Evolutionary conservation across 1,139 yeast genomes (phyloP), one percentile per base, ranked within the genome.

Genomic region (Sugiyamaella xylanicola): DNA sequence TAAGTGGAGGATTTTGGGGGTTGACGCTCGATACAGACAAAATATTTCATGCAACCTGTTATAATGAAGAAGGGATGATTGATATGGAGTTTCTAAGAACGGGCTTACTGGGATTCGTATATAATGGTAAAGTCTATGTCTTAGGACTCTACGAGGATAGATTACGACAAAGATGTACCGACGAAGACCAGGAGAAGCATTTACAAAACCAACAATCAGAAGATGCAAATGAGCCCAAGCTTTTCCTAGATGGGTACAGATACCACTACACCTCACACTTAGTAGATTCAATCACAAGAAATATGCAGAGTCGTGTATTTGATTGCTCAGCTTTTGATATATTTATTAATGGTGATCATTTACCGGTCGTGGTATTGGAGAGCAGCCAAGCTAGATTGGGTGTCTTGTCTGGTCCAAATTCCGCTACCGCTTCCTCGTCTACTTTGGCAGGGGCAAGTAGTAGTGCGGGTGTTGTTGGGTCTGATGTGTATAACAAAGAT

Each of bases 281-380:
- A 44, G 81, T 87, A 48, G 85, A 79, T 51, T 88, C 97, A 0
- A 75, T 93, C 55, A 95, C 93, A 25, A 78, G 91, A 59, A 87
- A 86, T 48, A 91, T 95, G 4, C 55, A 49, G 22, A 82, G 91
- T 35, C 85, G 87, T 53, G 86, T 92, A 1, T 86, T 86, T 59
- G 99, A 95, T 65, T 89, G 96, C 62, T 86, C 97, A 1, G 90
- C 95, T 19, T 95, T 93, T 71, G 98, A 95, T 68, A 81, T 92
- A 8, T 83, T 83, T 61, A 84, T 90, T 55, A 93, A 92, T 51
- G 87, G 86, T 55, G 97, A 90, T 67, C 88, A 89, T 68, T 76
- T 92, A 27, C 91, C 97, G 0, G 91, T 91, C 4, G 87, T 93
- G 5, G 84, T 93, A 1, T 83, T 95, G 37, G 99, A 95, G 69